Evolutionary conservation across 2,329 filamentous ascomycete species (phyloP), one percentile per base, ranked within the genome.

Genomic region (Aspergillus jensenii): DNA sequence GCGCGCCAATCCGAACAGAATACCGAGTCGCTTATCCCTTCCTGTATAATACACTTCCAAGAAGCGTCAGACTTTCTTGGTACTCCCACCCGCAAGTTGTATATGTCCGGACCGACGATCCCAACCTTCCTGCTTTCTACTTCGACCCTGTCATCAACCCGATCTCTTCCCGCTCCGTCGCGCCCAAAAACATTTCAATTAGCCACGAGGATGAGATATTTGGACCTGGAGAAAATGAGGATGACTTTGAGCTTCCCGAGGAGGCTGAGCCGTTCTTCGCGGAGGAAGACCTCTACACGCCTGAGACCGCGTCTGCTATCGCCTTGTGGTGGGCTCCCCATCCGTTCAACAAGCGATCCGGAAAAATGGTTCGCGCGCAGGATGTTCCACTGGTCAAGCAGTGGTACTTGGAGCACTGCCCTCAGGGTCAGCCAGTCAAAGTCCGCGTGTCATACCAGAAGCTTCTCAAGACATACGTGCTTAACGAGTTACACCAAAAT

Each of bases 361-460:
- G 95, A 37, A 89, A 87, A 65, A 99, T 97, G 93, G 93, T 98
- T 59, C 87, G 96, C 54, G 95, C 95, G 12, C 93, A 99, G 75
- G 96, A 99, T 74, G 95, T 99, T 19, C 92, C 96, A 4, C 80
- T 99, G 8, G 90, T 99, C 52, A 99, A 99, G 78, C 95, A 98
- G 74, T 98, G 92, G 90, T 99, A 99, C 71, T 83, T 99, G 6
- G 93, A 99, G 76, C 96, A 99, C 72, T 93, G 92, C 64, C 93
- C 95, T 11, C 86, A 89, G 56, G 89, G 90, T 39, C 92, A 96
- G 68, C 93, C 95, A 0, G 93, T 98, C 64, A 99, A 99, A 79
- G 93, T 99, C 55, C 87, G 95, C 69, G 95, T 99, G 9, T 99
- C 95, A 0, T 99, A 99, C 73, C 95, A 99, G 76, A 99, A 99